These are phyloP conservation scores for Candida krabiensis DNA, from an alignment of 805 yeast genomes.

Conservation along the genomic window DNA sequence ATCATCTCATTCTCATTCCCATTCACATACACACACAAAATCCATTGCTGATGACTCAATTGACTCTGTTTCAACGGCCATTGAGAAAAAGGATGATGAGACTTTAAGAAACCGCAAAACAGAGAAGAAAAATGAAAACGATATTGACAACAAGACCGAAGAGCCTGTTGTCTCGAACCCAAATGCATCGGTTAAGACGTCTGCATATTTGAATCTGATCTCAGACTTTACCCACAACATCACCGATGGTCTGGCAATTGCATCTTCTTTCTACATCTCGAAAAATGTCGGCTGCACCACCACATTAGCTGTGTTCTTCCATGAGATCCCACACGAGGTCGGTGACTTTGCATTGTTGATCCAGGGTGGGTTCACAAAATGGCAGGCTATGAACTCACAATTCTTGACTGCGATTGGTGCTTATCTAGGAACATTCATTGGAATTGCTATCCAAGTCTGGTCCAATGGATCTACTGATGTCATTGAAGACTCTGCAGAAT, in stretches of 20 bases:
- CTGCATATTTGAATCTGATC: conserved; percentile 65
- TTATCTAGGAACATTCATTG: conserved; percentile 61
- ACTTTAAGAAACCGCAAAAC: conserved; percentile 20
- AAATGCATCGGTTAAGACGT: conserved; percentile 40
- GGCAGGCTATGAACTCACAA: conserved; percentile 68
- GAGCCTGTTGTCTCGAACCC: conserved; percentile 35
- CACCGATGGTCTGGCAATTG: conserved; percentile 75
- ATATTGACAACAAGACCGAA: conserved; percentile 12
- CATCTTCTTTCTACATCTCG: conserved; percentile 66
- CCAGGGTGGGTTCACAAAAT: conserved; percentile 65
- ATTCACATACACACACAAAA: conserved; percentile 36
- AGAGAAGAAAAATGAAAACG: conserved; percentile 24
- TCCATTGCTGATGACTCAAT: conserved; percentile 1
- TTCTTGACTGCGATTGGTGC: conserved; percentile 67
- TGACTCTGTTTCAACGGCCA: conserved; percentile 12
- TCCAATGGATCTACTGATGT: conserved; percentile 10
- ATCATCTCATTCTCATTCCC: conserved; percentile 48
- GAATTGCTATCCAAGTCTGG: conserved; percentile 52
- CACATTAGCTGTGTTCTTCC: conserved; percentile 68
- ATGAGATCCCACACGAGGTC: conserved; percentile 79
- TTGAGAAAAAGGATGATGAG: conserved; percentile 10
- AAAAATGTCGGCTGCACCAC: conserved; percentile 65
- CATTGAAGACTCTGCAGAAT: neutral
- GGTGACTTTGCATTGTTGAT: conserved; percentile 76
- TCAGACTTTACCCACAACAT: conserved; percentile 75